These are phyloP conservation scores for Apodospora peruviana DNA, from an alignment of 495 filamentous ascomycete genomes.

Conservation along the genomic window DNA sequence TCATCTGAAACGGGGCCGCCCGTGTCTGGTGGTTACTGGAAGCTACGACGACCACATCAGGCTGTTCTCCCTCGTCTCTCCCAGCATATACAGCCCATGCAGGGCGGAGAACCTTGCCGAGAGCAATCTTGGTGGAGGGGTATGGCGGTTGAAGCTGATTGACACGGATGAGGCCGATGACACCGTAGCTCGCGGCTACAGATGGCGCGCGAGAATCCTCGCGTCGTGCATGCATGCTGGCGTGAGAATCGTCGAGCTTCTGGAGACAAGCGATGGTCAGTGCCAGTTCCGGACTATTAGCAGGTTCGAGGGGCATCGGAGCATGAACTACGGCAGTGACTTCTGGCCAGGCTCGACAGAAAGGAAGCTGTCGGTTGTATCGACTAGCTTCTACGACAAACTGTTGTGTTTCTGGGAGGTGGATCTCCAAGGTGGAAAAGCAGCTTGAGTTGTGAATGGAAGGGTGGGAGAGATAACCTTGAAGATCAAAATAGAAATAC, in stretches of 20 bases:
- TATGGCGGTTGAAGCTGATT: slow-evolving; percentile 78
- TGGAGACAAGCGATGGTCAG: slow-evolving; percentile 22
- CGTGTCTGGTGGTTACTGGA: slow-evolving; percentile 67
- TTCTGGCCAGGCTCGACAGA: slow-evolving; percentile 42
- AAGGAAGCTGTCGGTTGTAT: slow-evolving; percentile 49
- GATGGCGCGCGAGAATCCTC: slow-evolving; percentile 52
- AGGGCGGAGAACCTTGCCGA: slow-evolving; percentile 52
- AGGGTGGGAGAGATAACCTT: neutral
- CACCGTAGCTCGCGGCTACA: neutral
- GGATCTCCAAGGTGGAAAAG: too few relatives aligned
- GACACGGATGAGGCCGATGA: slow-evolving; percentile 9
- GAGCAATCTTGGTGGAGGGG: slow-evolving; percentile 70
- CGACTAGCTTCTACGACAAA: slow-evolving; percentile 87
- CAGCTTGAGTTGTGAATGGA: too few relatives aligned
- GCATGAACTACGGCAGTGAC: slow-evolving; percentile 94
- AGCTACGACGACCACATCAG: slow-evolving; percentile 88
- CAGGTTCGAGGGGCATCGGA: slow-evolving; percentile 79
- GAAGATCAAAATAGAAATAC: neutral
- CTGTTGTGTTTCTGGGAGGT: slow-evolving; percentile 73
- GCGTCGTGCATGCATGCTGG: slow-evolving; percentile 95
- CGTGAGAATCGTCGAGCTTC: slow-evolving; percentile 53
- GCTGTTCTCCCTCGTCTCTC: slow-evolving; percentile 48
- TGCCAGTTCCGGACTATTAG: slow-evolving; percentile 65
- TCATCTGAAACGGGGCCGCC: slow-evolving; percentile 27
- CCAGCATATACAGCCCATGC: slow-evolving; percentile 11